Base-by-base conservation (phyloP, 2,329 filamentous ascomycete genomes). In the Trichoderma koningii region DNA sequence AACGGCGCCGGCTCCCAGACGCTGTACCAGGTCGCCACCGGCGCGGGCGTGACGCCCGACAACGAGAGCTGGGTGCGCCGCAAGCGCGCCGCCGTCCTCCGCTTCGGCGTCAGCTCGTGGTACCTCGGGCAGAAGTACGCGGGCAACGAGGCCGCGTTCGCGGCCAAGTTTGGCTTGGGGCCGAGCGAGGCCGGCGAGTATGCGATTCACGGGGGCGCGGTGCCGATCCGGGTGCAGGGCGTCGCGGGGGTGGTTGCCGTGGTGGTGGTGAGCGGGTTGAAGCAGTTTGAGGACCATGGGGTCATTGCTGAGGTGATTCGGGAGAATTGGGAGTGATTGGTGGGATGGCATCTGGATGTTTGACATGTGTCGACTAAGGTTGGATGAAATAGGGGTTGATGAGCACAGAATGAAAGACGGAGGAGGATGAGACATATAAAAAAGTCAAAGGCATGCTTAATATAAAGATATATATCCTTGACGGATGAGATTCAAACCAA, bases 221-320 rank as follows among this genome's bases (percentile, higher is more conserved):
- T 91, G 68, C 91, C 91, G 0, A 83, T 94, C 38, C 82, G 86
- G 7, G 90, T 94, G 7, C 79, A 79, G 61, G 89, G 89, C 0
- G 89, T 93, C 1, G 90, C 93, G 77, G 91, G 90, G 0, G 78
- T 92, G 3, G 87, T 93, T 9, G 91, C 85, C 0, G 87, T 92
- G 1, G 86, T 93, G 26, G 86, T 93, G 19, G 89, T 94, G 1
- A 90, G 87, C 72, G 91, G 91, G 5, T 75, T 94, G 74, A 89
- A 87, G 79, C 89, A 93, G 76, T 82, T 90, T 70, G 85, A 93
- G 78, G 90, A 93, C 75, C 91, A 95, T 76, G 86, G 86, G 9
- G 85, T 93, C 44, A 87, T 94, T 71, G 83, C 90, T 0, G 89
- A 93, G 73, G 86, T 86, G 1, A 80, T 93, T 48, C 81, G 81